These are phyloP conservation scores for Neurospora sp. DNA, from an alignment of 495 filamentous ascomycete genomes.

Conservation along the genomic window DNA sequence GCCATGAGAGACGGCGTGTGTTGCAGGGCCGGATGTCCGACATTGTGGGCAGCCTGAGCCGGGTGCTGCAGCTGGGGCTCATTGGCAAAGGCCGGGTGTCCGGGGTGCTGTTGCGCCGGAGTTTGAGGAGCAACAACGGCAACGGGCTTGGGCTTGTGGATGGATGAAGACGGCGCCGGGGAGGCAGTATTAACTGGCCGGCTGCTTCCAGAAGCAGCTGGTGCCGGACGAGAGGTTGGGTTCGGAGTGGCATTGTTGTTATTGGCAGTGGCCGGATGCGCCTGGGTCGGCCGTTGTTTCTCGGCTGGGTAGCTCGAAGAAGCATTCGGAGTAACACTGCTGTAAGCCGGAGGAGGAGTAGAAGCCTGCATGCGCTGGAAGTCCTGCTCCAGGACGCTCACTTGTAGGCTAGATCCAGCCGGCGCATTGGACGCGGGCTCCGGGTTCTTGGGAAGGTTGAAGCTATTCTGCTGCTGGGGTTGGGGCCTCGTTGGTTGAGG, in stretches of 20 bases:
- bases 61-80: conserved; percentile 39
- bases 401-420: conserved; percentile 24
- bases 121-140: conserved; percentile 9
- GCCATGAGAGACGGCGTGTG: conserved; percentile 42
- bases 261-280: conserved; percentile 2
- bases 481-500: conserved; percentile 17
- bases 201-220: not conserved
- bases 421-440: conserved; percentile 17
- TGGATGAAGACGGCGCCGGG: conserved; percentile 3
- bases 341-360: conserved; percentile 88
- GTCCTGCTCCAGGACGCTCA: conserved; percentile 72
- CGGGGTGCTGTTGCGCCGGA: conserved; percentile 37
- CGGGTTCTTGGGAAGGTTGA: conserved; percentile 23
- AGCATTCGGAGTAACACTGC: conserved; percentile 52
- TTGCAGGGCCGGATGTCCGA: conserved; percentile 29
- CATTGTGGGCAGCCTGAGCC: conserved; percentile 23
- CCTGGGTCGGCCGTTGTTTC: conserved; percentile 46
- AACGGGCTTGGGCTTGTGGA: conserved; percentile 11
- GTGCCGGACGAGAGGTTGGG: not conserved
- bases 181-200: conserved; percentile 2
- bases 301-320: conserved; percentile 61
- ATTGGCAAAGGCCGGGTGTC: conserved; percentile 83
- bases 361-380: conserved; percentile 78
- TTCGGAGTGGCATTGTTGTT: conserved; percentile 22
- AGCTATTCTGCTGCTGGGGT: conserved; percentile 13